A percentile compares a stretch with the other conserved stretches of the same genome.
Conservation (phyloP, 768 basidiomycete species). For the Coprinellus micaceus region DNA sequence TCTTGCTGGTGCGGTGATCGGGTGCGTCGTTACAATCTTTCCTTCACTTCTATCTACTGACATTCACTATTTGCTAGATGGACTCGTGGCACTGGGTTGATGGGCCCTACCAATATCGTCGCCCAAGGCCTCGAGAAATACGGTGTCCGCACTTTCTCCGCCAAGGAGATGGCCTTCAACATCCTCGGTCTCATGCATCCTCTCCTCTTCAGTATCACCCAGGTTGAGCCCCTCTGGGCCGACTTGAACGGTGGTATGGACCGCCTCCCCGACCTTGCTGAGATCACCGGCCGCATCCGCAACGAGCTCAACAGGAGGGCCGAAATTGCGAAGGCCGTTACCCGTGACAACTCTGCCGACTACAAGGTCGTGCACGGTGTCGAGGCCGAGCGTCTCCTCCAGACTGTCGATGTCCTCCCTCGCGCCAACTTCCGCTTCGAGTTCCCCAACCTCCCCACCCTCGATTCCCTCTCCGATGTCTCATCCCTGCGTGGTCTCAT, state of each 20-base stretch:
- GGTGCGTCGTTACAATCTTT: slow-evolving; percentile 46
- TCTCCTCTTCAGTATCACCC: slow-evolving; percentile 96
- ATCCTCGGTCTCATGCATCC: slow-evolving; percentile 99
- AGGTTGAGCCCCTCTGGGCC: slow-evolving; percentile 99
- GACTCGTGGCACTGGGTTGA: slow-evolving; percentile 97
- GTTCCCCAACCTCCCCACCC: slow-evolving; percentile 81
- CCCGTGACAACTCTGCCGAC: slow-evolving; percentile 93
- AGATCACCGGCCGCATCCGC: slow-evolving; percentile 87
- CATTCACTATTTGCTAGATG: slow-evolving; percentile 54
- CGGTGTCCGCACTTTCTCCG: slow-evolving; percentile 96
- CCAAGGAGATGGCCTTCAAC: slow-evolving; percentile 99
- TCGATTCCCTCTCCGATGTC: slow-evolving; percentile 69
- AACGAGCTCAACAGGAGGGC: slow-evolving; percentile 77
- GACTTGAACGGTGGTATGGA: slow-evolving; percentile 99
- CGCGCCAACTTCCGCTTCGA: slow-evolving; percentile 98
- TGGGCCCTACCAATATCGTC: slow-evolving; percentile 92
- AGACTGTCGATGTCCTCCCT: slow-evolving; percentile 89
- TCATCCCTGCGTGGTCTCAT: slow-evolving; percentile 80
- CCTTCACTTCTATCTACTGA: slow-evolving; percentile 9
- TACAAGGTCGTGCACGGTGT: slow-evolving; percentile 88
- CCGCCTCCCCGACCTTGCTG: slow-evolving; percentile 90
- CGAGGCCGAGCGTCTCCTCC: slow-evolving; percentile 88
- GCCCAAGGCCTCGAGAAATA: slow-evolving; percentile 90
- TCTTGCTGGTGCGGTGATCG: slow-evolving; percentile 96
- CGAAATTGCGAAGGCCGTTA: slow-evolving; percentile 88